Base-by-base conservation (phyloP, 2,329 filamentous ascomycete genomes). In the Blastomyces silverae region DNA sequence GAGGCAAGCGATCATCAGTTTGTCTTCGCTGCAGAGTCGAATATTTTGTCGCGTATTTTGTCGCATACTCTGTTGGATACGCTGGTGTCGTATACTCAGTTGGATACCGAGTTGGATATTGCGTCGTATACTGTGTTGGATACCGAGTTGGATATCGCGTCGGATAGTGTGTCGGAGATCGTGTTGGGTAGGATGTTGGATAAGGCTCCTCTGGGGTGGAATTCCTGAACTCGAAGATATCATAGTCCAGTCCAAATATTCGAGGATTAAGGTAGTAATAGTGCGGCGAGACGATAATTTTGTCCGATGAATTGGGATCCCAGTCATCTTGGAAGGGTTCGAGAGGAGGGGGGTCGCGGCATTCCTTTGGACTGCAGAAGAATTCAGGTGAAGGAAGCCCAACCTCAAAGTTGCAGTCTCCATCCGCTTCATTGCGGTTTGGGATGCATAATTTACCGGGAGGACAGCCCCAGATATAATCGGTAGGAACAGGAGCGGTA, bases 191-290 rank as follows among this genome's bases (percentile, higher is more conserved):
- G 17, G 44, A 8, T n/a, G 53, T 57, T 20, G 28, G 28, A 57
- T 34, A 34, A 11, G 28, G 53, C 20, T 57, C 15, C 13, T 28
- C 22, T 13, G n/a, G 22, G 0, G 67, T 67, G 13, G 64, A 64
- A 22, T 66, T 66, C 2, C 69, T 68, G 31, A 80, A 75, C 25
- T 80, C 79, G 66, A 88, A 89, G 22, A 89, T 86, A 53, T 82
- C 83, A 65, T 84, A 87, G 61, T 80, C 83, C 20, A 90, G 77
- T 4, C 87, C 87, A 65, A 90, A 90, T 0, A 80, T 80, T 1
- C 78, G 73, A 0, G 88, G 85, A 64, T 86, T 79, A n/a, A 90
- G 79, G 65, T 89, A 82, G 76, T 86, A 90, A 72, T 89, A 89
- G 3, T 82, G 84, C 0, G 79, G 72, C 0, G 78, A 79, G 0